Percentiles rank a stretch among this genome's conserved stretches.
Conservation (phyloP, 192 early-diverging fungal species). For the Oehlia diaphana region DNA sequence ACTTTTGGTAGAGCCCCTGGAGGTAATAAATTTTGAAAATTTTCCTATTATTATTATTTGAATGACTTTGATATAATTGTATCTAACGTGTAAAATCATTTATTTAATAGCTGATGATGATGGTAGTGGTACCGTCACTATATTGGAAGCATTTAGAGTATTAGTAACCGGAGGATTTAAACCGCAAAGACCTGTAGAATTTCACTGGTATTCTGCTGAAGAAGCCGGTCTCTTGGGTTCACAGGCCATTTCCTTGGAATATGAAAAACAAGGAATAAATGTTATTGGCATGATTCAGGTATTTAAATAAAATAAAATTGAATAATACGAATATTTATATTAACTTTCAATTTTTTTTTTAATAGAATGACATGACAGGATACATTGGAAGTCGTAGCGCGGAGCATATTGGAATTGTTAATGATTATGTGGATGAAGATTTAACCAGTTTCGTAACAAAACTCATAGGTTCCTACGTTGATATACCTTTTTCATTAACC, state of each 20-base stretch:
- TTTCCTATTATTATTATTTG: no score
- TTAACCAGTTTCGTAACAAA: conserved; percentile 51
- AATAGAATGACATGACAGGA: conserved; percentile 90
- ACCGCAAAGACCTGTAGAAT: conserved; percentile 83
- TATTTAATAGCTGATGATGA: conserved; percentile 64
- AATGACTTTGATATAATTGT: no score
- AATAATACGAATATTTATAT: no score
- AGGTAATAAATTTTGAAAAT: conserved; percentile 34
- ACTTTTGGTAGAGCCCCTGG: conserved; percentile 74
- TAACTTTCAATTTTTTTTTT: background rate
- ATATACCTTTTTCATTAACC: conserved; percentile 66
- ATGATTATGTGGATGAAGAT: conserved; percentile 76
- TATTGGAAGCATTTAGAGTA: conserved; percentile 82
- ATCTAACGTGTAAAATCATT: no score
- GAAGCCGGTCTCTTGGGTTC: conserved; percentile 89
- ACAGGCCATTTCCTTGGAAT: conserved; percentile 76
- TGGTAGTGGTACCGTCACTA: conserved; percentile 89
- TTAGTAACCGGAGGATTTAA: conserved; percentile 67
- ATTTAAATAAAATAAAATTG: background rate
- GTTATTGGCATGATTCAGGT: conserved; percentile 83
- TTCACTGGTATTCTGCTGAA: conserved; percentile 95
- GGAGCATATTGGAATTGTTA: conserved; percentile 76
- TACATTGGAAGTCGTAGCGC: conserved; percentile 58
- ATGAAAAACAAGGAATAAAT: conserved; percentile 53
- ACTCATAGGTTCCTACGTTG: conserved; percentile 64